Conservation (phyloP, 2,329 filamentous ascomycete genomes). For the Pestalotiopsis sp. region DNA sequence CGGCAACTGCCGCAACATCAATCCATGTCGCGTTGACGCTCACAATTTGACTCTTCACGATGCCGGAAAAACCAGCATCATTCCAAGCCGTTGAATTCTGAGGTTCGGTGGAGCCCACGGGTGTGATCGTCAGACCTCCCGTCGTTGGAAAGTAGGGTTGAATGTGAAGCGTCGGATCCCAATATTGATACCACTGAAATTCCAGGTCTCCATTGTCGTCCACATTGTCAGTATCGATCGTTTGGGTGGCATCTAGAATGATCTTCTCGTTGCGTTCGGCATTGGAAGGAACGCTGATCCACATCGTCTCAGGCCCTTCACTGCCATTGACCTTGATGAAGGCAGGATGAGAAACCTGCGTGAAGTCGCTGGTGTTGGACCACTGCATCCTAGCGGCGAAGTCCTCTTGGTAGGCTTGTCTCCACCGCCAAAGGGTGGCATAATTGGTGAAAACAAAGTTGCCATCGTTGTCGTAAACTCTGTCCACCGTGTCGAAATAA, state of each 20-base stretch:
- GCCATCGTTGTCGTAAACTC: background rate
- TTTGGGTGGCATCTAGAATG: background rate
- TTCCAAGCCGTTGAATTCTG: background rate
- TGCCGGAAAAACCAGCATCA: background rate
- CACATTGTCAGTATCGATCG: background rate
- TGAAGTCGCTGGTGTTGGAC: slow-evolving; percentile 22
- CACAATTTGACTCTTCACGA: background rate
- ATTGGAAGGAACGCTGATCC: background rate
- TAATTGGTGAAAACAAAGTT: background rate
- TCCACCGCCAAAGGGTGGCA: slow-evolving; percentile 35
- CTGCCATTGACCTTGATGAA: background rate
- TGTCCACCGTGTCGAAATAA: background rate
- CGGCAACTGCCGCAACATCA: background rate
- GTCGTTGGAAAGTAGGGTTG: background rate
- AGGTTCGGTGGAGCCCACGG: background rate
- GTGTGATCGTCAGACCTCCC: background rate
- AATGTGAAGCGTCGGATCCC: background rate
- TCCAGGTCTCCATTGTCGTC: background rate
- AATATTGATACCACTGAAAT: slow-evolving; percentile 4
- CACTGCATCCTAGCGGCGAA: slow-evolving; percentile 35
- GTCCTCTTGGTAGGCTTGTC: slow-evolving; percentile 31
- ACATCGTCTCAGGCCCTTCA: background rate
- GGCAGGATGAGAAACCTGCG: slow-evolving; percentile 5
- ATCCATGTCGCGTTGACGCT: background rate
- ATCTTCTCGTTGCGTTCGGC: background rate